phyloP scores from a whole-genome alignment of 2,329 filamentous ascomycete genomes.

The Fusarium hainanense region DNA sequence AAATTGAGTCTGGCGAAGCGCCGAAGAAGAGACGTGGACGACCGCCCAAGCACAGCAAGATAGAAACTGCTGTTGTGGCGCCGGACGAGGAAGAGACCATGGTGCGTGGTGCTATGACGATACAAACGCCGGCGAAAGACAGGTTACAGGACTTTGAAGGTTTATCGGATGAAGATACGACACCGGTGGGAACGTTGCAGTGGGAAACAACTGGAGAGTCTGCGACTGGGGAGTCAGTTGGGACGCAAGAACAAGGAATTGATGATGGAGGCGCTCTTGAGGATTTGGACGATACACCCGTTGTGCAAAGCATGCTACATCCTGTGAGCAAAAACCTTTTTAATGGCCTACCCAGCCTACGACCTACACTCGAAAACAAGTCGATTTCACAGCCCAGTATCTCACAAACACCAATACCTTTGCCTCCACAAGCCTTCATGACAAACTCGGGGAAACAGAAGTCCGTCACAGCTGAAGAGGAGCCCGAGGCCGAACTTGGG shows the following conservation, averaged over 20 bases:
- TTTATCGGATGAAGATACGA: constrained; percentile 47
- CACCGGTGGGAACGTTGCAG: constrained; percentile 46
- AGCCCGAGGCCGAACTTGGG: neutral
- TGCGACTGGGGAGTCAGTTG: constrained; percentile 2
- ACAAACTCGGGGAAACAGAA: neutral
- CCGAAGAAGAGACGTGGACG: constrained; percentile 42
- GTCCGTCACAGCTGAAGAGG: neutral
- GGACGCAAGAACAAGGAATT: constrained; percentile 3
- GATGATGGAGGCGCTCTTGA: neutral
- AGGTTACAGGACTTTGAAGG: constrained; percentile 48
- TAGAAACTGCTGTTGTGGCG: constrained; percentile 48
- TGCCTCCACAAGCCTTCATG: neutral
- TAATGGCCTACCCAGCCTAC: neutral
- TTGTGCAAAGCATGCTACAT: neutral
- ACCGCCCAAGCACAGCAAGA: constrained; percentile 49
- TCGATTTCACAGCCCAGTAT: neutral
- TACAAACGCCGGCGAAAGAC: constrained; percentile 52
- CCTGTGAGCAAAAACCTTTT: neutral
- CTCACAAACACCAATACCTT: neutral
- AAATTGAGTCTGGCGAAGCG: constrained; percentile 39
- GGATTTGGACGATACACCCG: neutral
- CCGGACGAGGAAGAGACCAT: constrained; percentile 39
- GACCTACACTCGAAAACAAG: neutral
- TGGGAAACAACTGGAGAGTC: constrained; percentile 34
- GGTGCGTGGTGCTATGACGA: constrained; percentile 49